These are phyloP conservation scores for Davidsoniella australis DNA, from an alignment of 2,329 filamentous ascomycete species.

Conservation along the genomic window DNA sequence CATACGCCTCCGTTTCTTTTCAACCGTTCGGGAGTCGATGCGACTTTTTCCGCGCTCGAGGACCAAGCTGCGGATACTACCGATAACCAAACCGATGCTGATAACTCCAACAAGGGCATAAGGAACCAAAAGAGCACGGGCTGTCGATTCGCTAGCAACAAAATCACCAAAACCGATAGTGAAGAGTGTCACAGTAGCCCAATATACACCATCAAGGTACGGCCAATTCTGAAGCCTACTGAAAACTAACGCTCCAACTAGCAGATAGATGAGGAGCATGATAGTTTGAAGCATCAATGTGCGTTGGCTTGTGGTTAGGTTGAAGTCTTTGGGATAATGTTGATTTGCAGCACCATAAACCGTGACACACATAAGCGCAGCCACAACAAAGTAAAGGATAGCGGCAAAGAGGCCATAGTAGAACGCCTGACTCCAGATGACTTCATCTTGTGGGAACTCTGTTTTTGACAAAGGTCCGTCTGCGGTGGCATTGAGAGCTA, in stretches of 20 bases:
- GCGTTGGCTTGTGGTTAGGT: constrained; percentile 61
- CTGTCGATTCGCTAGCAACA: constrained; percentile 31
- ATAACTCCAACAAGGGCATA: constrained; percentile 73
- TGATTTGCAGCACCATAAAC: constrained; percentile 54
- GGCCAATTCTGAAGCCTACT: constrained; percentile 54
- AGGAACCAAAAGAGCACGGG: constrained; percentile 59
- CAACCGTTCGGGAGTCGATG: constrained; percentile 39
- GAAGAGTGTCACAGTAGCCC: constrained; percentile 56
- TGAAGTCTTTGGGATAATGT: constrained; percentile 65
- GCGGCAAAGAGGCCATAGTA: constrained; percentile 75
- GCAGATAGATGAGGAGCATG: constrained; percentile 64
- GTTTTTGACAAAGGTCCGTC: constrained; percentile 32
- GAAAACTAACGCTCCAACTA: constrained; percentile 62
- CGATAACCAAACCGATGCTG: constrained; percentile 68
- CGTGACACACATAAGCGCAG: constrained; percentile 60
- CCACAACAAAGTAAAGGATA: constrained; percentile 61
- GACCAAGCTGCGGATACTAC: constrained; percentile 53
- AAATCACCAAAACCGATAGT: constrained; percentile 48
- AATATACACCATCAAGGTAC: constrained; percentile 65
- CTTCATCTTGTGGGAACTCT: constrained; percentile 26
- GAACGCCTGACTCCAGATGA: constrained; percentile 63
- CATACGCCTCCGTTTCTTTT: constrained; percentile 36
- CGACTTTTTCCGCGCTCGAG: constrained; percentile 39
- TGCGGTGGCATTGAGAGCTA: constrained; percentile 49
- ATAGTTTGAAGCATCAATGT: constrained; percentile 87